phyloP scores from a whole-genome alignment of 2,329 filamentous ascomycete species.

The Neoscytalidium dimidiatum region DNA sequence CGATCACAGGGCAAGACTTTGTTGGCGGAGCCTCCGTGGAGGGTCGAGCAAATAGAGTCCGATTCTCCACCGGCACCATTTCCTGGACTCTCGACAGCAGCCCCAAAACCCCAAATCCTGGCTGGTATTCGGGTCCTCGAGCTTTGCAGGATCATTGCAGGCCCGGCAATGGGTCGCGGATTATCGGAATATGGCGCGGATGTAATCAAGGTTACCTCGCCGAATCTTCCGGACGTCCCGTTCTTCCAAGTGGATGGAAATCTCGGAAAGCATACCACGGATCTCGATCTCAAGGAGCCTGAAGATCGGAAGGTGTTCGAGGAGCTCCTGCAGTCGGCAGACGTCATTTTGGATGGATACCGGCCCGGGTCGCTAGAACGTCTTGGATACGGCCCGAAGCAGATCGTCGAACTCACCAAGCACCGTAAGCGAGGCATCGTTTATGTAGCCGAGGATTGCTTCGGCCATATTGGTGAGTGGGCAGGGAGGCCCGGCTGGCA shows the following conservation, averaged over 20 bases:
- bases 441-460: conserved; percentile 72
- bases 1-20: conserved; percentile 40
- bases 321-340: conserved; percentile 60
- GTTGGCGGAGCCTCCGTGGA: conserved; percentile 46
- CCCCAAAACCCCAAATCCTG: conserved; percentile 42
- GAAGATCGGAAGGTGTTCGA: conserved; percentile 60
- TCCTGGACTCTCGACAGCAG: conserved; percentile 38
- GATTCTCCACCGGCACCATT: conserved; percentile 54
- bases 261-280: conserved; percentile 67
- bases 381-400: conserved; percentile 63
- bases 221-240: conserved; percentile 68
- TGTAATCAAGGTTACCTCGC: conserved; percentile 71
- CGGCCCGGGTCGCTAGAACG: conserved; percentile 65
- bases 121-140: conserved; percentile 72
- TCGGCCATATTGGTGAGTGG: conserved; percentile 67
- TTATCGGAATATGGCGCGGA: conserved; percentile 76
- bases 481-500: conserved; percentile 68
- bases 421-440: conserved; percentile 63
- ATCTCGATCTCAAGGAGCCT: conserved; percentile 62
- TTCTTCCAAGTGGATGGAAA: conserved; percentile 75
- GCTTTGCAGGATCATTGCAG: conserved; percentile 73
- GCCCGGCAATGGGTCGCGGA: conserved; percentile 69
- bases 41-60: conserved; percentile 53
- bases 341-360: conserved; percentile 70
- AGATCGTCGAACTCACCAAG: conserved; percentile 55